Percentiles rank a stretch among this genome's conserved stretches.
Conservation (phyloP, 768 basidiomycete species). For the Suillus decipiens region DNA sequence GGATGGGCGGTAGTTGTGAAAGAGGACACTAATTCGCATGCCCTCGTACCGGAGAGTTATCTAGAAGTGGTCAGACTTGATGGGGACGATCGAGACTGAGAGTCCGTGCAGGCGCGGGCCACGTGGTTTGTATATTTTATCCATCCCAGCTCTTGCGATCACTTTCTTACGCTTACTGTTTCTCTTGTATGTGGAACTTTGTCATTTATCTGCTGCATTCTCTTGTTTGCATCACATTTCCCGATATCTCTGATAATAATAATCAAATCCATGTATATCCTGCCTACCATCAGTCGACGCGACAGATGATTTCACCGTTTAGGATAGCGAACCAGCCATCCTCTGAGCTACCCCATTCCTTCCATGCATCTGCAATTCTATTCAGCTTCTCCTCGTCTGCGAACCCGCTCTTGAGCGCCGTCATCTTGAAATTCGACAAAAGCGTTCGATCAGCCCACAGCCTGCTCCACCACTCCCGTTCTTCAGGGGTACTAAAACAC, state of each 20-base stretch:
- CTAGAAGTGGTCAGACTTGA: constrained; percentile 55
- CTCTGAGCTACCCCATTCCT: constrained; percentile 31
- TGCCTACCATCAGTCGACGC: constrained; percentile 5
- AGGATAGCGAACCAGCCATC: constrained; percentile 37
- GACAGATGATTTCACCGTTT: constrained; percentile 37
- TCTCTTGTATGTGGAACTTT: constrained; percentile 13
- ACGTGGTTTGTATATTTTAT: not conserved
- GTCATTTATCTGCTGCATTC: constrained; percentile 14
- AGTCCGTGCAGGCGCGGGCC: constrained; percentile 5
- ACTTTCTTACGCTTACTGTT: constrained; percentile 9
- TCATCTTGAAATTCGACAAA: constrained; percentile 33
- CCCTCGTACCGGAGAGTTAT: constrained; percentile 81
- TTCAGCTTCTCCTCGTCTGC: constrained; percentile 26
- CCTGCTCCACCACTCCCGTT: constrained; percentile 40
- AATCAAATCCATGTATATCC: not conserved
- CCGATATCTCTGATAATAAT: not conserved
- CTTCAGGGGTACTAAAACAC: constrained; percentile 39
- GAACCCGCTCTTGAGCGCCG: constrained; percentile 31
- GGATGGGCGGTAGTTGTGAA: constrained; percentile 78
- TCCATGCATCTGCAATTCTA: constrained; percentile 25
- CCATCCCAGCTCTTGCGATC: constrained; percentile 1
- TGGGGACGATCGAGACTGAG: constrained; percentile 20
- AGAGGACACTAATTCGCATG: constrained; percentile 49
- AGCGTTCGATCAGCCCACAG: constrained; percentile 41
- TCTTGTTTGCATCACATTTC: constrained; percentile 4